Evolutionary conservation across 108 stramenopile genomes (phyloP).

Genomic region (Cyclotella baltica): DNA sequence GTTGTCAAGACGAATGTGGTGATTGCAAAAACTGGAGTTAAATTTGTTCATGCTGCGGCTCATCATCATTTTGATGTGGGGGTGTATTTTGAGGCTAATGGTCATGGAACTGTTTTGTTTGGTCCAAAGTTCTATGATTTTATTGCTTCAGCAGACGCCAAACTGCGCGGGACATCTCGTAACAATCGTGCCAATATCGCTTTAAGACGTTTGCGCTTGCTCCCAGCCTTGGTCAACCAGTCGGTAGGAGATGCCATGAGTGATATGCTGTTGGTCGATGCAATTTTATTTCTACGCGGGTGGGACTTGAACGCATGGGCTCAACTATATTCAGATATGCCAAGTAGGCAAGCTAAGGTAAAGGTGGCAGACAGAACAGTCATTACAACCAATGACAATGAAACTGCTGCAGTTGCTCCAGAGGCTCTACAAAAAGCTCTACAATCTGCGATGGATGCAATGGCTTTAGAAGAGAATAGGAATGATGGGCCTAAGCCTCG

Average conservation of each 20-base stretch:
- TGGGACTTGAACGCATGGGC: slow-evolving; percentile 85
- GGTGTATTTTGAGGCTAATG: slow-evolving; percentile 99
- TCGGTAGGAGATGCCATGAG: slow-evolving; percentile 97
- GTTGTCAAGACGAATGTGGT: slow-evolving; percentile 63
- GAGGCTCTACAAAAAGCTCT: slow-evolving; percentile 83
- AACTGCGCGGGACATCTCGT: slow-evolving; percentile 35
- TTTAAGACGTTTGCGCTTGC: slow-evolving; percentile 51
- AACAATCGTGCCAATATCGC: slow-evolving; percentile 52
- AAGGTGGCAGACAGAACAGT: slow-evolving; percentile 88
- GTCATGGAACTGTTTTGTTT: slow-evolving; percentile 99
- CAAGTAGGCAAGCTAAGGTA: slow-evolving; percentile 93
- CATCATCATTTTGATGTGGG: slow-evolving; percentile 94
- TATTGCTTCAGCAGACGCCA: slow-evolving; percentile 41
- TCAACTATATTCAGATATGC: slow-evolving; percentile 91
- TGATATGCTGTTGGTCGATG: slow-evolving; percentile 94
- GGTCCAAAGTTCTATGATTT: slow-evolving; percentile 59
- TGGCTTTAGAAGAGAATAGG: slow-evolving; percentile 35
- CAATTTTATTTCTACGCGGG: slow-evolving; percentile 70
- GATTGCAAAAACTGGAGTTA: slow-evolving; percentile 97
- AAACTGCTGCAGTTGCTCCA: slow-evolving; percentile 87
- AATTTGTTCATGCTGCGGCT: slow-evolving; percentile 95
- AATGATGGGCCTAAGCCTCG: slow-evolving; percentile 62
- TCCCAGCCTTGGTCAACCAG: slow-evolving; percentile 89
- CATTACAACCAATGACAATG: slow-evolving; percentile 88
- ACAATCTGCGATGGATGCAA: slow-evolving; percentile 67